phyloP scores from a whole-genome alignment of 345 rosid genomes.

The Eucalyptus virginea region DNA sequence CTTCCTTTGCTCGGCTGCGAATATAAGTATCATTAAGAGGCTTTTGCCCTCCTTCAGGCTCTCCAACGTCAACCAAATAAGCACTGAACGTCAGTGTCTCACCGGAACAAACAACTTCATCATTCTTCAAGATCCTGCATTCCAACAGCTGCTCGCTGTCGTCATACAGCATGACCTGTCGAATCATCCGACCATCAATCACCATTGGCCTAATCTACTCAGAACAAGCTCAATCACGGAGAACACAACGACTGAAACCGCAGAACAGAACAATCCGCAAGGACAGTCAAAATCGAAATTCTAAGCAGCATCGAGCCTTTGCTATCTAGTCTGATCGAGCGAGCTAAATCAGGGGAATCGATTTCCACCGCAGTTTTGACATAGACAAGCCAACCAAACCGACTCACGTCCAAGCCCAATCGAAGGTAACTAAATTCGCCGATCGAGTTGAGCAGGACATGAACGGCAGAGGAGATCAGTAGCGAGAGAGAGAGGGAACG shows the following conservation, averaged over 20 bases:
- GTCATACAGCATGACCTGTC: conserved; percentile 60
- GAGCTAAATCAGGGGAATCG: background rate
- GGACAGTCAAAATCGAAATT: background rate
- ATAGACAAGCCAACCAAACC: background rate
- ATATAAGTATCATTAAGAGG: background rate
- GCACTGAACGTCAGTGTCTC: conserved; percentile 48
- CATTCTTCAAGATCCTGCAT: conserved; percentile 52
- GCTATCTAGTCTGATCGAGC: background rate
- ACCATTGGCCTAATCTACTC: background rate
- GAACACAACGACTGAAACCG: background rate
- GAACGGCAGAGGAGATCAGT: background rate
- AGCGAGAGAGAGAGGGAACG: background rate
- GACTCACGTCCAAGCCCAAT: background rate
- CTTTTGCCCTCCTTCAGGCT: conserved; percentile 23
- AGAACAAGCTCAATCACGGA: background rate
- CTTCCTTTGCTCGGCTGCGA: fast-evolving
- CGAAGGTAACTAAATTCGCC: background rate
- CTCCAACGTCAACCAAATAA: conserved; percentile 58
- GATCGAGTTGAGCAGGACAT: background rate
- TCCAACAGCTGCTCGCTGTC: conserved; percentile 60
- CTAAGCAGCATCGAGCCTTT: background rate
- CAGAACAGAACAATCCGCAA: background rate
- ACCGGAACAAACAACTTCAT: conserved; percentile 35
- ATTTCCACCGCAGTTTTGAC: background rate
- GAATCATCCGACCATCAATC: background rate